Percentiles rank a stretch among this genome's conserved stretches.
phyloP scores from a whole-genome alignment of 805 yeast species.

The Dipodascus albidus region DNA sequence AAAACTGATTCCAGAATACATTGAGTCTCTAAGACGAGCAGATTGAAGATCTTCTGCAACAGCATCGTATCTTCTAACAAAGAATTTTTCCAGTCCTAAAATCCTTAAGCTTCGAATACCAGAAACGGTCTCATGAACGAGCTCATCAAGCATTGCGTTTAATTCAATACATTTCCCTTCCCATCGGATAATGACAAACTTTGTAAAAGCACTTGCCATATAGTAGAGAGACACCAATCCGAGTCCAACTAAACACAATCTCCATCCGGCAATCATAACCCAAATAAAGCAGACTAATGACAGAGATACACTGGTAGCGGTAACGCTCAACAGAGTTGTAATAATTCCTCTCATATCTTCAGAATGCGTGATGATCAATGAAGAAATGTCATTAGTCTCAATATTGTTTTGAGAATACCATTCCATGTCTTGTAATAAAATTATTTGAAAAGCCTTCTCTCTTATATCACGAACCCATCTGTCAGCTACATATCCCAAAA shows the following conservation, averaged over 20 bases:
- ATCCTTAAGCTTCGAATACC: constrained; percentile 56
- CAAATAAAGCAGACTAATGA: constrained; percentile 56
- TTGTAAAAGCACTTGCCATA: constrained; percentile 42
- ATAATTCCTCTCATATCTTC: constrained; percentile 63
- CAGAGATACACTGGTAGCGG: constrained; percentile 42
- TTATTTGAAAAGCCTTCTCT: constrained; percentile 32
- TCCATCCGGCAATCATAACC: constrained; percentile 80
- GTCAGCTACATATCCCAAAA: constrained; percentile 53
- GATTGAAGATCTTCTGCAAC: constrained; percentile 25
- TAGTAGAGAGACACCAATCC: constrained; percentile 58
- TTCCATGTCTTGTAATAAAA: constrained; percentile 38
- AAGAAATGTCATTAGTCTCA: constrained; percentile 40
- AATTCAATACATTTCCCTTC: constrained; percentile 49
- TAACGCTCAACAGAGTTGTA: constrained; percentile 46
- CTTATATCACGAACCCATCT: constrained; percentile 51
- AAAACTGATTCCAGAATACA: constrained; percentile 55
- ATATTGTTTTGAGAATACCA: constrained; percentile 8
- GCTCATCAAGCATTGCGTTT: constrained; percentile 9
- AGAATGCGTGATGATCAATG: constrained; percentile 68
- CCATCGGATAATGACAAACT: constrained; percentile 32
- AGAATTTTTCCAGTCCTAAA: constrained; percentile 40
- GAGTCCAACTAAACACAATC: constrained; percentile 69
- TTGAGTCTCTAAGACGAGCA: constrained; percentile 41
- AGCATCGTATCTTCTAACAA: constrained; percentile 29
- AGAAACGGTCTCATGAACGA: constrained; percentile 38